Evolutionary conservation across 2,329 filamentous ascomycete genomes (phyloP).

Genomic region (Aspergillus hiratsukae): DNA sequence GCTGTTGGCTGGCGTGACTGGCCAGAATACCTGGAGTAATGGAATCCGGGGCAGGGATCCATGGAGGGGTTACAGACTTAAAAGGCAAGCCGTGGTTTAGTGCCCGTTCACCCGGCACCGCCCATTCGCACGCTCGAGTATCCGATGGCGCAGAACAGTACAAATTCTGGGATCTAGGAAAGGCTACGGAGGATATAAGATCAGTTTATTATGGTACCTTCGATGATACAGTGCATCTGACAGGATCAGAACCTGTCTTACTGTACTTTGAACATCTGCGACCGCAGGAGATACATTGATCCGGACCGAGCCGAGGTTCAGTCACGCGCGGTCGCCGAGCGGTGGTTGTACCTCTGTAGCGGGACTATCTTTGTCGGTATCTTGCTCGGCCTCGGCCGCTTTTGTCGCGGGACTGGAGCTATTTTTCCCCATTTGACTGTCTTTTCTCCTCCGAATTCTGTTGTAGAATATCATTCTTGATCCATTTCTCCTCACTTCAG

Average conservation of each 20-base stretch:
- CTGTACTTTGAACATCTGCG: neutral
- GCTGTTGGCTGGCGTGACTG: neutral
- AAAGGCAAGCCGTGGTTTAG: constrained; percentile 3
- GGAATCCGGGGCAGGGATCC: neutral
- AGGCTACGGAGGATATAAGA: neutral
- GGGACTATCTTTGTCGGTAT: neutral
- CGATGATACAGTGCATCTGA: neutral
- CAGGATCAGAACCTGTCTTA: neutral
- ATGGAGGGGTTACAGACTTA: neutral
- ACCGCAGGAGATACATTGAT: constrained; percentile 4
- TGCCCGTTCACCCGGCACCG: constrained; percentile 13
- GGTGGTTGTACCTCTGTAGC: neutral
- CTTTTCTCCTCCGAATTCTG: constrained; percentile 2
- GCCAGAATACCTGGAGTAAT: constrained; percentile 3
- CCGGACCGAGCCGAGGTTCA: constrained; percentile 25
- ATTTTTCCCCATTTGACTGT: constrained; percentile 3
- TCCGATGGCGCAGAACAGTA: neutral
- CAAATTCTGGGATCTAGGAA: neutral
- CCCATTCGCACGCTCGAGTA: neutral
- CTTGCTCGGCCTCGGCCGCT: constrained; percentile 5
- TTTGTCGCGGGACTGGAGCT: neutral
- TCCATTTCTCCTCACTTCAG: neutral
- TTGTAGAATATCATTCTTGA: constrained; percentile 2
- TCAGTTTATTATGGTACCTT: neutral
- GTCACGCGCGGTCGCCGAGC: neutral